Conservation (phyloP, 2,329 filamentous ascomycete genomes). For the Pezicula rhizophila region DNA sequence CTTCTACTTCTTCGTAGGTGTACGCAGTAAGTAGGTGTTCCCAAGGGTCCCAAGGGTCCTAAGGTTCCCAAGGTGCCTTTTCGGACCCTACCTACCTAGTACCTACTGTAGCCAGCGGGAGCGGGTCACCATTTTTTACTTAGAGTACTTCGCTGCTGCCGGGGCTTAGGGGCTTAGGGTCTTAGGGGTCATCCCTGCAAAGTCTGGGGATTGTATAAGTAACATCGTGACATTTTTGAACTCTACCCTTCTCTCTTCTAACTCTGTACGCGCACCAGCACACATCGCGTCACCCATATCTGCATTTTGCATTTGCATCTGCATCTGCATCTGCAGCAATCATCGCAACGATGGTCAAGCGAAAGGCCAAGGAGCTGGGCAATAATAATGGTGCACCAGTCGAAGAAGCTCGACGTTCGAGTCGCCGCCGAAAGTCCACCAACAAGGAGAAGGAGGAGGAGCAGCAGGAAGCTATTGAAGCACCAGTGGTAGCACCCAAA, state of each 20-base stretch:
- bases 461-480: slow-evolving; percentile 5
- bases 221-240: background rate
- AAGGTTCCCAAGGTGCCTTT: too few relatives aligned
- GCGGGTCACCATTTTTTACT: background rate
- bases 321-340: background rate
- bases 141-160: background rate
- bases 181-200: background rate
- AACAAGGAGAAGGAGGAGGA: too few relatives aligned
- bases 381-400: background rate
- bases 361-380: slow-evolving; percentile 20
- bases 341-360: slow-evolving; percentile 17
- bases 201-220: background rate
- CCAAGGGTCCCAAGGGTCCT: too few relatives aligned
- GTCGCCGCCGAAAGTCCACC: slow-evolving; percentile 13
- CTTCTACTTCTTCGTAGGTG: too few relatives aligned
- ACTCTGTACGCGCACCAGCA: background rate
- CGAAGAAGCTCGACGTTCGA: slow-evolving; percentile 20
- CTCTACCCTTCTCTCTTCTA: background rate
- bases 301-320: too few relatives aligned
- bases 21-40: too few relatives aligned
- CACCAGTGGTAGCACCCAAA: slow-evolving; percentile 1
- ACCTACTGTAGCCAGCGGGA: background rate
- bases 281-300: background rate
- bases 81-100: too few relatives aligned
- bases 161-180: too few relatives aligned